Conservation (phyloP, 2,329 filamentous ascomycete genomes). For the Talaromyces albobiverticillius region DNA sequence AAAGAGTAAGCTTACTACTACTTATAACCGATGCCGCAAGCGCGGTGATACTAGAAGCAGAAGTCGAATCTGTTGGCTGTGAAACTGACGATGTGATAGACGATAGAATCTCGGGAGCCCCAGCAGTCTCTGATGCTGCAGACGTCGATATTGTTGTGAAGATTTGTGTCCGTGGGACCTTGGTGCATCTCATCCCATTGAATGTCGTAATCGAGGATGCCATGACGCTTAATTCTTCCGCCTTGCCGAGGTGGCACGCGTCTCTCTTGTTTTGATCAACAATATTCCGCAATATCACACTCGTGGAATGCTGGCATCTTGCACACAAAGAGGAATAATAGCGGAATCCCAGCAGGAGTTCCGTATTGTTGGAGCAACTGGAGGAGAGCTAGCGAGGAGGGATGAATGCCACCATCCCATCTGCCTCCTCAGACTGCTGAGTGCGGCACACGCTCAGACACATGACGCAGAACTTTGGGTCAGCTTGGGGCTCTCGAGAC, state of each 20-base stretch:
- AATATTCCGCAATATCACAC: neutral
- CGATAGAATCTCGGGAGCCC: neutral
- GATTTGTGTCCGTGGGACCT: conserved; percentile 18
- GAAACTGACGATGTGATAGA: neutral
- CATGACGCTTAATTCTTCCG: conserved; percentile 8
- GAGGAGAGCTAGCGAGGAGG: neutral
- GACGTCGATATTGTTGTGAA: conserved; percentile 15
- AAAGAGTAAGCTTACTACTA: conserved; percentile 4
- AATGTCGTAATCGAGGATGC: conserved; percentile 15
- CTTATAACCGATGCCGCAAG: neutral
- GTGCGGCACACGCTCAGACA: neutral
- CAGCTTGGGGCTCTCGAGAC: neutral
- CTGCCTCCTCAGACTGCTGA: neutral
- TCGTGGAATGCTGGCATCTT: neutral
- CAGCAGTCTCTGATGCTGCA: conserved; percentile 10
- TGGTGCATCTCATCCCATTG: conserved; percentile 25
- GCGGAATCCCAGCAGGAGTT: neutral
- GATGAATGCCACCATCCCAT: neutral
- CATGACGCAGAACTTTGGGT: neutral
- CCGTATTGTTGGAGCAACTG: neutral
- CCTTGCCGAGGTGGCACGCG: too few relatives aligned
- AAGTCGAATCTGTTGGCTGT: neutral
- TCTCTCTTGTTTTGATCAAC: neutral
- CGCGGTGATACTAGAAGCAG: neutral
- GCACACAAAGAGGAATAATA: neutral